Evolutionary conservation across 2,329 filamentous ascomycete species (phyloP), one percentile per base, ranked within the genome.

Genomic region (Cadophora luteo-olivacea): DNA sequence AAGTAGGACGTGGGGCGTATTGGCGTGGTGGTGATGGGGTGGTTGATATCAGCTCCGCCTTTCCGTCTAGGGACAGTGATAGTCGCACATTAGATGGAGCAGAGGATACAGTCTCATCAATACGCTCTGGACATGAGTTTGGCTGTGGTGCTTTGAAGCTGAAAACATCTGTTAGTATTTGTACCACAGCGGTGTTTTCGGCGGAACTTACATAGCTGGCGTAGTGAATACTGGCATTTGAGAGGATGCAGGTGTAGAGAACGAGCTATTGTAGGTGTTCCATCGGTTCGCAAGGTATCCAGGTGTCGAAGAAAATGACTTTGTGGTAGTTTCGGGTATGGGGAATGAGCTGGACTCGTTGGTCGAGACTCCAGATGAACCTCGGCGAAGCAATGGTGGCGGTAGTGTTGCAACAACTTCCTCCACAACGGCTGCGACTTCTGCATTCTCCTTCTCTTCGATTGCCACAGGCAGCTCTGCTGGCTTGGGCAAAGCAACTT

Each of bases 21-120:
- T 85, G 83, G 68, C 84, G 87, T 63, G 89, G 90, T 1, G 91
- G 92, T 2, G 86, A 84, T 71, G 91, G 88, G 70, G 90, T 86
- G 65, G 91, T 84, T 19, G 87, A 88, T 25, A 94, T 88, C 63
- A 97, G 85, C 75, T 95, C 91, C n/a, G 95, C 95, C 77, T 94
- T 95, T 73, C 95, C 95, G 76, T 97, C 93, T 38, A 94, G 86
- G 22, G 93, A 96, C 76, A 96, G 89, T 1, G 92, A 93, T 33
- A 97, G 84, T 61, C 93, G 90, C 67, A 97, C 86, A 45, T 73
- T 69, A n/a, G 77, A 73, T 38, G 73, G 61, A 38, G 74, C 69
- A 9, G 72, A 70, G 22, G 70, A 69, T n/a, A 54, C 60, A 52
- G 66, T 68, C 22, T 72, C 66, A 36, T 70, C 68, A 52, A 77